These are phyloP conservation scores for Chytriomyces sp. DNA, from an alignment of 192 early-diverging fungal species.

Conservation along the genomic window DNA sequence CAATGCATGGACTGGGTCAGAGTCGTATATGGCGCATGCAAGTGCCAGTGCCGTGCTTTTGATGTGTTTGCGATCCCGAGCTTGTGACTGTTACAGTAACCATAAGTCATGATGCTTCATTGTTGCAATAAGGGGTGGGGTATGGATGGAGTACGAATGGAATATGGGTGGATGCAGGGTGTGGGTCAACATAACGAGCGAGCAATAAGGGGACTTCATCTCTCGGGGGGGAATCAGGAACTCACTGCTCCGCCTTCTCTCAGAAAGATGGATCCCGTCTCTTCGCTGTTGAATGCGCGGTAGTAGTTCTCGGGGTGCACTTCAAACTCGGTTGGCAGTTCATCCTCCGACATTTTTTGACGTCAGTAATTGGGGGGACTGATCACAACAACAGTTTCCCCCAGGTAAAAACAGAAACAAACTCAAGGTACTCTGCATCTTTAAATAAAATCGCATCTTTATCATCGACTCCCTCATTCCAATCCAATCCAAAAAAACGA, in stretches of 20 bases:
- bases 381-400: neutral
- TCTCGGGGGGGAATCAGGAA: too few species aligned
- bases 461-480: neutral
- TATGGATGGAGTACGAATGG: too few species aligned
- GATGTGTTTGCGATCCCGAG: neutral
- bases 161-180: too few species aligned
- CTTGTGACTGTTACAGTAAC: too few species aligned
- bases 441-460: too few species aligned
- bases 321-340: neutral
- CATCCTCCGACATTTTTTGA: neutral
- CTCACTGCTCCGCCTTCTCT: neutral
- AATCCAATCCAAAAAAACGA: neutral
- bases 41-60: neutral
- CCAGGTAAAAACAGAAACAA: too few species aligned
- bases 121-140: too few species aligned
- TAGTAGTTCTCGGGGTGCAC: conserved; percentile 2
- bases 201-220: too few species aligned
- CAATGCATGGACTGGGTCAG: neutral
- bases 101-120: too few species aligned
- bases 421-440: too few species aligned
- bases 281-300: neutral
- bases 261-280: neutral
- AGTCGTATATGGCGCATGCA: neutral
- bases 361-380: neutral
- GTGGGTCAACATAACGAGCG: too few species aligned